Evolutionary conservation across 164 flowering plant genomes (phyloP).

Genomic region (Macadamia integrifolia): DNA sequence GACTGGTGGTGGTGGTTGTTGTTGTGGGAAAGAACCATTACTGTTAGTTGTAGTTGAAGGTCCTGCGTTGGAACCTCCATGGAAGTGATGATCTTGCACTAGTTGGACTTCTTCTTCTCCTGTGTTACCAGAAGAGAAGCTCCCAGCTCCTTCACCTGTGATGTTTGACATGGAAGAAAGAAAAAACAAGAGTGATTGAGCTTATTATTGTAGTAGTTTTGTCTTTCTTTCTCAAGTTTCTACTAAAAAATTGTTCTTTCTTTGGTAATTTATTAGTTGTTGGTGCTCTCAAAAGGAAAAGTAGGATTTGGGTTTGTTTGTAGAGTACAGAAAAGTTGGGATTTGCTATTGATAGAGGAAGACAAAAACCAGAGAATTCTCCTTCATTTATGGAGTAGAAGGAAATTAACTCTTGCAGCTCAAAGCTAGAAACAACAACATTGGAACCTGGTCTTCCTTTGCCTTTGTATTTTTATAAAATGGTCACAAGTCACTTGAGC

Average conservation of each 20-base stretch:
- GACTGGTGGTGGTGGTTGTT: constrained; percentile 20
- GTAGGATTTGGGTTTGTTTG: constrained; percentile 8
- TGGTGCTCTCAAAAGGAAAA: constrained; percentile 3
- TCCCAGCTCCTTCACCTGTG: constrained; percentile 55
- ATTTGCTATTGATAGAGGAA: constrained; percentile 33
- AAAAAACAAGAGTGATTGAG: neutral
- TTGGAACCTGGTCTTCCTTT: no score
- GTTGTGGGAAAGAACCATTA: constrained; percentile 33
- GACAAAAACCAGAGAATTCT: constrained; percentile 48
- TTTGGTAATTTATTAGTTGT: constrained; percentile 3
- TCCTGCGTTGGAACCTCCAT: constrained; percentile 24
- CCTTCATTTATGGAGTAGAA: constrained; percentile 29
- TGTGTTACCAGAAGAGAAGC: constrained; percentile 58
- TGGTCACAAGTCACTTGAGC: no score
- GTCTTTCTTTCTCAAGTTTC: constrained; percentile 7
- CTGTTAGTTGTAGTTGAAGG: constrained; percentile 26
- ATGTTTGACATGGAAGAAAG: constrained; percentile 50
- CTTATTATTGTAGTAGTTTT: neutral
- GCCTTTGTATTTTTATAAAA: no score
- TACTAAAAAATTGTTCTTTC: neutral
- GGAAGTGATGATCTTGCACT: constrained; percentile 18
- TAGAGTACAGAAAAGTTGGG: constrained; percentile 31
- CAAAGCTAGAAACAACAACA: no score
- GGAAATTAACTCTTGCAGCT: neutral
- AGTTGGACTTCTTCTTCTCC: constrained; percentile 26